These are phyloP conservation scores for Avena sativa DNA, from an alignment of 176 grass and related monocot species.

Conservation along the genomic window DNA sequence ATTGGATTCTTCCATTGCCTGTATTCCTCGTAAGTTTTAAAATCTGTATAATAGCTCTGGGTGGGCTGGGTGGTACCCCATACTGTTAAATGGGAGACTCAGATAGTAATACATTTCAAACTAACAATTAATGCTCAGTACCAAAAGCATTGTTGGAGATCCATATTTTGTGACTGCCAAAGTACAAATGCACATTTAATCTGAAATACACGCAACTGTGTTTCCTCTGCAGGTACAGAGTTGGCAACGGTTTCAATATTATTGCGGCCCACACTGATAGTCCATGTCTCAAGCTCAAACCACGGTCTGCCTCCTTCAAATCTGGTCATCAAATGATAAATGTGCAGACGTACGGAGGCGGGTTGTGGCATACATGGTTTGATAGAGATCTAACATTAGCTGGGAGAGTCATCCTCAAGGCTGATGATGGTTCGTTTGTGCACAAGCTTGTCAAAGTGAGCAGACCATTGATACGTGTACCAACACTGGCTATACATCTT, in stretches of 20 bases:
- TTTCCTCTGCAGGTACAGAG: constrained; percentile 72
- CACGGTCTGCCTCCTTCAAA: constrained; percentile 78
- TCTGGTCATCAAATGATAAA: constrained; percentile 84
- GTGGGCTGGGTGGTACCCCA: not conserved
- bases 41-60: not conserved
- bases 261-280: constrained; percentile 96
- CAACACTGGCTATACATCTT: constrained; percentile 97
- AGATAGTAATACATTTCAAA: not conserved
- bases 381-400: constrained; percentile 93
- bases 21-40: not conserved
- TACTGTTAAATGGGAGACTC: not conserved
- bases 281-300: constrained; percentile 95
- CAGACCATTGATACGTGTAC: constrained; percentile 83
- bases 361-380: constrained; percentile 96
- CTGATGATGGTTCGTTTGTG: constrained; percentile 66
- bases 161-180: not conserved
- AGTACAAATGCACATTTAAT: not conserved
- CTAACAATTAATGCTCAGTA: not conserved
- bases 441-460: constrained; percentile 90
- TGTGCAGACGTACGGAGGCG: constrained; percentile 86
- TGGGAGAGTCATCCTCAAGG: constrained; percentile 87
- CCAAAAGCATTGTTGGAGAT: not conserved
- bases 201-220: not conserved
- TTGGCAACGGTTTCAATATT: constrained; percentile 83
- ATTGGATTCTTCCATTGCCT: not conserved